These are phyloP conservation scores for Wickerhamomyces sp. DNA, from an alignment of 1,139 yeast genomes.

Conservation along the genomic window DNA sequence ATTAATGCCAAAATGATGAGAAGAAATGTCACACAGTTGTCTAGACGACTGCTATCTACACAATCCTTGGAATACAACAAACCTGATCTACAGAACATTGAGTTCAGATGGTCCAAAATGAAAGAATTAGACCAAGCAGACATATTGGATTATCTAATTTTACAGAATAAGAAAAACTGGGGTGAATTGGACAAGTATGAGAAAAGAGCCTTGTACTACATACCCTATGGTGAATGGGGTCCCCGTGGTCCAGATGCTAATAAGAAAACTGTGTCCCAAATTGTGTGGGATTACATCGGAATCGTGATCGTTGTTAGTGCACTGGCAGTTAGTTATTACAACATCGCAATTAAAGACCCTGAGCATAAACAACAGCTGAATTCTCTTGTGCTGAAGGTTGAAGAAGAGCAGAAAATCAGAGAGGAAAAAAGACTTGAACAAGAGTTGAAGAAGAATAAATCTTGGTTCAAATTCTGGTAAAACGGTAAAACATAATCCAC, in stretches of 20 bases:
- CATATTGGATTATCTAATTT: slow-evolving; percentile 51
- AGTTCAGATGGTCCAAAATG: slow-evolving; percentile 51
- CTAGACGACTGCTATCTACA: neutral
- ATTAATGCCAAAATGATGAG: neutral
- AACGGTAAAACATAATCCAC: no score
- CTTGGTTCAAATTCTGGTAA: no score
- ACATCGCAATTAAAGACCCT: no score
- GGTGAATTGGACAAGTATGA: slow-evolving; percentile 70
- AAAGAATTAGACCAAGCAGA: slow-evolving; percentile 56
- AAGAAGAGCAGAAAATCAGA: no score
- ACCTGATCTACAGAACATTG: slow-evolving; percentile 38
- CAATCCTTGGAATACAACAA: neutral
- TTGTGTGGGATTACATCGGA: neutral
- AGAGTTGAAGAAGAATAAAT: no score
- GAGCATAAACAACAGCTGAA: no score
- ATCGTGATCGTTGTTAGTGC: neutral
- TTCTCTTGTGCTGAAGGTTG: no score
- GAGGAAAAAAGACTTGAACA: no score
- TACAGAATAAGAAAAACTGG: slow-evolving; percentile 67
- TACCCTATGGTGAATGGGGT: slow-evolving; percentile 92
- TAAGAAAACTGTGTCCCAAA: neutral
- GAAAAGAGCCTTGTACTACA: slow-evolving; percentile 85
- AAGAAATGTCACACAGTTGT: neutral
- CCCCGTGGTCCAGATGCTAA: slow-evolving; percentile 37
- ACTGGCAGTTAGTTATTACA: neutral